Evolutionary conservation across 805 yeast species (phyloP).

Genomic region (Candida michaelii): DNA sequence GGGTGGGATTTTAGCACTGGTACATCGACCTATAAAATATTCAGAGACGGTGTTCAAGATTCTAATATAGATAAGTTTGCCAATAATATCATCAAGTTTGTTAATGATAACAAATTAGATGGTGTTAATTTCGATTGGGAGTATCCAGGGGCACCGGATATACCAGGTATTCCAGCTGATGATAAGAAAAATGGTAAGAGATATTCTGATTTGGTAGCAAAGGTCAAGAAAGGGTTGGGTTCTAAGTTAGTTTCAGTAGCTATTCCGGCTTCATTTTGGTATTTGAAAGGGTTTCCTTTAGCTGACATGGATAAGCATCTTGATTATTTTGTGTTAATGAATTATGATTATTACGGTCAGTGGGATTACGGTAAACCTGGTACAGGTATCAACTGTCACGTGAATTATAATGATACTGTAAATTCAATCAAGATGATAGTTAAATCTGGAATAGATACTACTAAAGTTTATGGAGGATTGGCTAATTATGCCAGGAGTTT

Average conservation of each 20-base stretch:
- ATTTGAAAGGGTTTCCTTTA: conserved; percentile 19
- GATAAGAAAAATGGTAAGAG: conserved; percentile 14
- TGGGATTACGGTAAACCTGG: conserved; percentile 12
- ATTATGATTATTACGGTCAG: conserved; percentile 18
- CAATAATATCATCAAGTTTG: conserved; percentile 14
- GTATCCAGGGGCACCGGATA: conserved; percentile 17
- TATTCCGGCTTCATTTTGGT: conserved; percentile 19
- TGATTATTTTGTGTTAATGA: conserved; percentile 20
- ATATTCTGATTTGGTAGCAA: conserved; percentile 16
- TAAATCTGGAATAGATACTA: conserved; percentile 19
- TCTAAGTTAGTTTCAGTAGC: conserved; percentile 18
- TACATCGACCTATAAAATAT: conserved; percentile 14
- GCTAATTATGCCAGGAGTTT: conserved; percentile 22
- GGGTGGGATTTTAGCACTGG: conserved; percentile 19
- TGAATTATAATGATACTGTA: conserved; percentile 11
- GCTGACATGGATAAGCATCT: conserved; percentile 16
- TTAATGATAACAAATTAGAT: conserved; percentile 16
- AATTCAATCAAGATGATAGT: conserved; percentile 16
- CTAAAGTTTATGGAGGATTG: conserved; percentile 21
- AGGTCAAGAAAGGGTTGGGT: conserved; percentile 13
- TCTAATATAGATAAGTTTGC: conserved; percentile 16
- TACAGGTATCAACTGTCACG: conserved; percentile 17
- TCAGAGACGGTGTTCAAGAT: conserved; percentile 14
- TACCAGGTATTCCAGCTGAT: conserved; percentile 17
- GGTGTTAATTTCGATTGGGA: conserved; percentile 25